Base-by-base conservation (phyloP, 805 yeast species). In the Yamadazyma scolyti region DNA sequence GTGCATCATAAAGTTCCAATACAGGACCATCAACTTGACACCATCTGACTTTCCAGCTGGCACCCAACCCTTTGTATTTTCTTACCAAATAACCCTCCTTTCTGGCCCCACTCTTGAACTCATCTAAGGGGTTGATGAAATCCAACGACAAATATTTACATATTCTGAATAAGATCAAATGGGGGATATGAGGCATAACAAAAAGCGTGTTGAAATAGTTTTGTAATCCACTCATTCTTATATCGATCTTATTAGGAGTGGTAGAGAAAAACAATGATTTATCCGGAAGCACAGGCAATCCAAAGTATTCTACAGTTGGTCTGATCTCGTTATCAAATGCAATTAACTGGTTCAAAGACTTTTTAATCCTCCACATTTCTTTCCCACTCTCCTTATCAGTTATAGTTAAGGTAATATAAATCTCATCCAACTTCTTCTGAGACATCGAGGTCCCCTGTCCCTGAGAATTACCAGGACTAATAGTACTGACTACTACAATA, bases 331-430 rank as follows among this genome's bases (percentile, higher is more conserved):
- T 54, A 54, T 87, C 94, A 39, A 89, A 66, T 7, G 68, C 64
- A 5, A 63, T 40, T n/a, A 90, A 58, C 44, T 79, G 81, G 1
- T 73, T 59, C 36, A 77, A 71, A 2, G 77, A 55, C 47, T 87
- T 87, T 24, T 77, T 64, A 31, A 86, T 76, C 43, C 78, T 69
- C 82, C 95, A 89, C 65, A 84, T 72, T 44, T 79, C 86, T 38
- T 77, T 77, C 23, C 66, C 62, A 2, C 79, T 58, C 15, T 68
- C 76, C 20, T 78, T 70, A 43, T 83, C 90, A 27, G 71, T 60
- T 4, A 83, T 76, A 11, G 81, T 70, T 32, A 89, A 68, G 1
- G 82, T 65, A 14, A 83, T 67, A 17, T 58, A 58, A 11, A 82
- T 79, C 24, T 80, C 87, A 23, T 76, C 82, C 1, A 62, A 43